Evolutionary conservation across 495 filamentous ascomycete genomes (phyloP).

Genomic region (Neurospora sublineolata): DNA sequence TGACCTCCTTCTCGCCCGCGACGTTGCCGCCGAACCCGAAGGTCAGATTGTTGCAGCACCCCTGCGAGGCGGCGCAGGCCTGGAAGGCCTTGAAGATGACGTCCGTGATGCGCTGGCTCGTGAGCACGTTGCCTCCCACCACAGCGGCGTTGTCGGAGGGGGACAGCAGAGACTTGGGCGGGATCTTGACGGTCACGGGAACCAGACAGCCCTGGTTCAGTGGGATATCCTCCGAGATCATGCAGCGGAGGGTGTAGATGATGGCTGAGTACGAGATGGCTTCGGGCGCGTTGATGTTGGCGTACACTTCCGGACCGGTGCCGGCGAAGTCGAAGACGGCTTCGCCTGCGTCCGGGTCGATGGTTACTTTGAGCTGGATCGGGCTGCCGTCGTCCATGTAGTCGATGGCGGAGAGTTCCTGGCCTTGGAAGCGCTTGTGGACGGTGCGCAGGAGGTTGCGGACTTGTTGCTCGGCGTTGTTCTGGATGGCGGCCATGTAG

Average conservation of each 20-base stretch:
- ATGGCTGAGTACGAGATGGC: slow-evolving; percentile 92
- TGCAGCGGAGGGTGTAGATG: slow-evolving; percentile 88
- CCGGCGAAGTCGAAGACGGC: slow-evolving; percentile 85
- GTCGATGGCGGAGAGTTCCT: slow-evolving; percentile 64
- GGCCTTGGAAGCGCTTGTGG: slow-evolving; percentile 61
- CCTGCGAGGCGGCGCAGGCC: slow-evolving; percentile 84
- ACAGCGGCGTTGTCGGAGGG: slow-evolving; percentile 84
- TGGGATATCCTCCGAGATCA: slow-evolving; percentile 89
- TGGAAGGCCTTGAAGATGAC: slow-evolving; percentile 86
- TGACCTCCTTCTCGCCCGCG: slow-evolving; percentile 46
- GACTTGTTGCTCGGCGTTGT: slow-evolving; percentile 80
- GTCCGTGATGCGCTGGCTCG: slow-evolving; percentile 84
- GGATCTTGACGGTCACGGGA: slow-evolving; percentile 79
- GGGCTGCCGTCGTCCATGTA: slow-evolving; percentile 92
- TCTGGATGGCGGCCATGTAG: slow-evolving; percentile 92
- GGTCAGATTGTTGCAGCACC: slow-evolving; percentile 85
- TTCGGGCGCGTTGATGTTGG: slow-evolving; percentile 88
- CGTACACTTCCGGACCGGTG: slow-evolving; percentile 89
- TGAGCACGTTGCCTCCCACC: slow-evolving; percentile 91
- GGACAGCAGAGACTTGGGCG: slow-evolving; percentile 68
- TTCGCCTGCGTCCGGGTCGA: slow-evolving; percentile 71
- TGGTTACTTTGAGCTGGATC: slow-evolving; percentile 72
- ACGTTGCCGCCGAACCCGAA: slow-evolving; percentile 74
- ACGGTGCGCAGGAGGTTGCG: slow-evolving; percentile 74
- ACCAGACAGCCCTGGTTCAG: slow-evolving; percentile 92